These are phyloP conservation scores for Tetracladium maxilliforme DNA, from an alignment of 2,329 filamentous ascomycete species.

Conservation along the genomic window DNA sequence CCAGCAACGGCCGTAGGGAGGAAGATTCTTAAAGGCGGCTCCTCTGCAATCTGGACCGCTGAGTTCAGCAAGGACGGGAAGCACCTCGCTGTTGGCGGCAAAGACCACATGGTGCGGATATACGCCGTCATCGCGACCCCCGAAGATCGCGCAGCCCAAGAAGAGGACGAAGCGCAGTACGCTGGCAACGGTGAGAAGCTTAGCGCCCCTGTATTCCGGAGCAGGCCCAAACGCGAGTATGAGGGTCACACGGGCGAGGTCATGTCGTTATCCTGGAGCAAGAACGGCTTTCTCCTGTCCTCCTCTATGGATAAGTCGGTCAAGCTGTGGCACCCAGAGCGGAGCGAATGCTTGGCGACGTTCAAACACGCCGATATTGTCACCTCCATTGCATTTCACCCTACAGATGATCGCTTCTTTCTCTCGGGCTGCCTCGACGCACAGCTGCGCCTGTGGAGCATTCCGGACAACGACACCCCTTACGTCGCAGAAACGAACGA, in stretches of 20 bases:
- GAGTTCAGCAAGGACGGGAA: conserved; percentile 88
- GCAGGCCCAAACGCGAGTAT: conserved; percentile 66
- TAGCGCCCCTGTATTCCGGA: conserved; percentile 80
- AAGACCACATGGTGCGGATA: conserved; percentile 71
- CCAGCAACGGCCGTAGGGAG: conserved; percentile 19
- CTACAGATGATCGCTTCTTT: conserved; percentile 91
- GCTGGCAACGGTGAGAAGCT: conserved; percentile 43
- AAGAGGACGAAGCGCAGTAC: conserved; percentile 49
- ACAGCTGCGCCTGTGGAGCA: conserved; percentile 85
- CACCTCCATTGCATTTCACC: conserved; percentile 88
- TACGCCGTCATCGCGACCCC: conserved; percentile 77
- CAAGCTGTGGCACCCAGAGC: conserved; percentile 78
- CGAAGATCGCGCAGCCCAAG: conserved; percentile 63
- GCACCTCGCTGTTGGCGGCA: conserved; percentile 83
- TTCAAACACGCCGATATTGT: conserved; percentile 95
- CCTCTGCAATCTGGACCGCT: conserved; percentile 67
- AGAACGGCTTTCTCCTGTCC: conserved; percentile 93
- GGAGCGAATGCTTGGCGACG: conserved; percentile 75
- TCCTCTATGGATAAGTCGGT: conserved; percentile 98
- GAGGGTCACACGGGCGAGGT: conserved; percentile 74
- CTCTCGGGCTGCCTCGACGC: conserved; percentile 84
- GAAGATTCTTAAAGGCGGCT: conserved; percentile 23
- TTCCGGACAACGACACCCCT: conserved; percentile 89
- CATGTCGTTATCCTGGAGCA: conserved; percentile 92
- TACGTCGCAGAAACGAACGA: conserved; percentile 78